Conservation (phyloP, 169 alveolate species). For the Cryptosporidium baileyi region DNA sequence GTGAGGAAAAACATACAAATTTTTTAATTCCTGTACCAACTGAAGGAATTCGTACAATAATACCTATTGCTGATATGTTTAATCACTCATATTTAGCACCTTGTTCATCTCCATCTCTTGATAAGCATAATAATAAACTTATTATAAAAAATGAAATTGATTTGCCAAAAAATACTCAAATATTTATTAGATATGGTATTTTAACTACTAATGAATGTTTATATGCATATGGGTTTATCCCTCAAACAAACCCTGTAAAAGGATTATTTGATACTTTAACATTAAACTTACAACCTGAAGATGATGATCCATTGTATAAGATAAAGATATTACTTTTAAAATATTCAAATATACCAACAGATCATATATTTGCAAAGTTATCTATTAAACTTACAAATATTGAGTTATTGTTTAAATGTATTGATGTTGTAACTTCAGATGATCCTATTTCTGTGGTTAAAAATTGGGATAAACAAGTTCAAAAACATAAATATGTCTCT, state of each 20-base stretch:
- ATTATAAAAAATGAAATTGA: slow-evolving; percentile 41
- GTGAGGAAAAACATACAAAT: not conserved
- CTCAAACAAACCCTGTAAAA: slow-evolving; percentile 14
- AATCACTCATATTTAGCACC: slow-evolving; percentile 58
- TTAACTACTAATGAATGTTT: slow-evolving; percentile 30
- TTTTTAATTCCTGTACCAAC: slow-evolving; percentile 33
- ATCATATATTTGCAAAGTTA: slow-evolving; percentile 45
- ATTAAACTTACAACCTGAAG: slow-evolving; percentile 55
- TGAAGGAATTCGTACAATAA: slow-evolving; percentile 27
- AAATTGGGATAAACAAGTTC: slow-evolving; percentile 18
- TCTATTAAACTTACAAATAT: slow-evolving; percentile 26
- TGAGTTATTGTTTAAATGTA: slow-evolving; percentile 40
- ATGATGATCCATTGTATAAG: slow-evolving; percentile 57
- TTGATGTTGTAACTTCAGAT: slow-evolving; percentile 35
- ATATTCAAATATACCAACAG: slow-evolving; percentile 51
- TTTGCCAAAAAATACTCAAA: not conserved
- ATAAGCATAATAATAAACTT: not conserved
- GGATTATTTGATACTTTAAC: slow-evolving; percentile 61
- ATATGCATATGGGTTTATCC: slow-evolving; percentile 49
- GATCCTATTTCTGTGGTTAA: slow-evolving; percentile 54
- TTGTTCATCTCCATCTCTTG: slow-evolving; percentile 45
- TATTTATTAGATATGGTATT: slow-evolving; percentile 45
- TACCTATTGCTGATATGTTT: slow-evolving; percentile 65
- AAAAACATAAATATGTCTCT: not conserved
- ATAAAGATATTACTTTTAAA: slow-evolving; percentile 45